These are phyloP conservation scores for Obba rivulosa DNA, from an alignment of 768 basidiomycete species.

Conservation along the genomic window DNA sequence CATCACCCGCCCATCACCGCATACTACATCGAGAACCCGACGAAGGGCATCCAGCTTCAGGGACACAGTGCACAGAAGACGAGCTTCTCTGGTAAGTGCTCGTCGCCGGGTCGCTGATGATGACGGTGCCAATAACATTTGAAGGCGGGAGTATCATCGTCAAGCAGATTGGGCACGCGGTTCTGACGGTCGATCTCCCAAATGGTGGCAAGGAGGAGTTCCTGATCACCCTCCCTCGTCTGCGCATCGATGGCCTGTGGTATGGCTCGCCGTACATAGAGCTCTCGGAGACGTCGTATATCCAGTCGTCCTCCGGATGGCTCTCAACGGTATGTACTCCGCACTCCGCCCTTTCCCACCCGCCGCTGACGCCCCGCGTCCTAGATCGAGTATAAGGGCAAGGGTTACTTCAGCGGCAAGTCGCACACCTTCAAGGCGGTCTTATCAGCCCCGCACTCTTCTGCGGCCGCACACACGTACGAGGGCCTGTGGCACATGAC, in stretches of 20 bases:
- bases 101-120: neutral
- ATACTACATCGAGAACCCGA: conserved; percentile 79
- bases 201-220: conserved; percentile 61
- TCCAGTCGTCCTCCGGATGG: conserved; percentile 63
- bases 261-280: conserved; percentile 90
- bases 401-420: conserved; percentile 92
- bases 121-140: neutral
- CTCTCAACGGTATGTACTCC: conserved; percentile 38
- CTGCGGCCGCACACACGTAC: conserved; percentile 41
- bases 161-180: conserved; percentile 92
- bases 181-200: conserved; percentile 63
- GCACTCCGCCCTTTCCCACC: neutral
- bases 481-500: conserved; percentile 81
- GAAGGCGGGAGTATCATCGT: conserved; percentile 73
- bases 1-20: conserved; percentile 91
- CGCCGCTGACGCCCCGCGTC: neutral
- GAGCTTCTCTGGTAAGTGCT: conserved; percentile 65
- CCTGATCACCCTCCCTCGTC: conserved; percentile 85
- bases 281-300: conserved; percentile 76
- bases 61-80: conserved; percentile 98
- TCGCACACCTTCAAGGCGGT: conserved; percentile 89
- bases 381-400: conserved; percentile 88
- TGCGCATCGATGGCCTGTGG: conserved; percentile 94
- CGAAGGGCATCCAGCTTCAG: conserved; percentile 67
- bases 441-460: conserved; percentile 45